Base-by-base conservation (phyloP, 495 filamentous ascomycete genomes). In the Talaromyces nanjingensis region DNA sequence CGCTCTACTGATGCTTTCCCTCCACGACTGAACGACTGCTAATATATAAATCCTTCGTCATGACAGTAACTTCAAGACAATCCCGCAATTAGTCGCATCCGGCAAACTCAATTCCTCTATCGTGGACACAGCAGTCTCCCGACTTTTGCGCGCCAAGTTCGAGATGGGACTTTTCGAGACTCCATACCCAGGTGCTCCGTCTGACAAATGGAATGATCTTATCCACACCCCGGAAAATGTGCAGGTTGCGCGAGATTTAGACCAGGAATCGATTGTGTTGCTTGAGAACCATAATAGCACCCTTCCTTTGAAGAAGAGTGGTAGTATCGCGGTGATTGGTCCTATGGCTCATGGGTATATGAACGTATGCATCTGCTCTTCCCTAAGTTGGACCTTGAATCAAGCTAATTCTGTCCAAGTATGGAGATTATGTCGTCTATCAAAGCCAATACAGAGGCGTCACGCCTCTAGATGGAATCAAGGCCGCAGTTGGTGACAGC, bases 311-410 rank as follows among this genome's bases (percentile, higher is more conserved):
- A 80, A 77, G 64, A 86, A 85, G 68, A 73, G 76, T 6, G 83
- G 83, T 18, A 84, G 79, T 22, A 76, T 91, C 67, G 88, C 87
- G 3, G 85, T 90, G n/a, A 87, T 91, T 65, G 87, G 87, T 0
- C 87, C 87, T 14, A 89, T 91, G 87, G 88, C 86, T 0, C 76
- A 87, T 71, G 87, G 84, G 1, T 88, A 74, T 64, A 86, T 89
- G 80, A 90, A 90, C 65, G 85, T 87, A 65, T 75, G 27, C 27
- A 27, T 27, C 27, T 27, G 4, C 20, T 27, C 2, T 14, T n/a
- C 53, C 20, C 22, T 16, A 5, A 29, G 24, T 18, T 18, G 16
- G 12, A 34, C 27, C 3, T 53, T 7, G 20, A 20, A 42, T 25
- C n/a, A 52, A 37, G 60, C 65, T 69, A 55, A 72, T 27, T 6